Percentiles rank a stretch among this genome's conserved stretches.
phyloP scores from a whole-genome alignment of 2,329 filamentous ascomycete genomes.

The Thelonectria rubi region DNA sequence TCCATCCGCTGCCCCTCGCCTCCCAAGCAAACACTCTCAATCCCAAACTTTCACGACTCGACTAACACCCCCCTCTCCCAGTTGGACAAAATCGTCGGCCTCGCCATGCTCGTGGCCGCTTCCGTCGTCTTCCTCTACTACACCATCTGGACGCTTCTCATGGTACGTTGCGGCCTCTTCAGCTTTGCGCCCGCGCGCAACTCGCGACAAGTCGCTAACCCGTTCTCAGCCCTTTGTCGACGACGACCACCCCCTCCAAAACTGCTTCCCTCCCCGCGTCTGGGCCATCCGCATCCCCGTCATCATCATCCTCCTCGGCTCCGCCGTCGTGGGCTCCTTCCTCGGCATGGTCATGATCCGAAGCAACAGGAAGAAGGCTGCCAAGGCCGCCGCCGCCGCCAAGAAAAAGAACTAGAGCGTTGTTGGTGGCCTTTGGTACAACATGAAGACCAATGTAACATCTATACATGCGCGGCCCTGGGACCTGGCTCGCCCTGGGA shows the following conservation, averaged over 20 bases:
- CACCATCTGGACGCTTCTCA: constrained; percentile 95
- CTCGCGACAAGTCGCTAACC: constrained; percentile 25
- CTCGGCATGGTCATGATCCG: constrained; percentile 97
- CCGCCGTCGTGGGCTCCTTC: constrained; percentile 95
- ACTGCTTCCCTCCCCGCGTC: constrained; percentile 94
- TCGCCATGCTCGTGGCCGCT: constrained; percentile 74
- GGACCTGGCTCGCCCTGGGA: constrained; percentile 22
- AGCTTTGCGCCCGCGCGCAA: constrained; percentile 9
- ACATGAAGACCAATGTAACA: constrained; percentile 29
- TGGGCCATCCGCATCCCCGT: constrained; percentile 99
- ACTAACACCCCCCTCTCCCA: constrained; percentile 50
- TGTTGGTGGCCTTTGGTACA: constrained; percentile 17
- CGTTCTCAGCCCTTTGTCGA: constrained; percentile 91
- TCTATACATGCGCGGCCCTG: constrained; percentile 25
- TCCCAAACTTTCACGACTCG: constrained; percentile 10
- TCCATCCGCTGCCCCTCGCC: constrained; percentile 21
- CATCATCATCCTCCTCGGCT: constrained; percentile 90
- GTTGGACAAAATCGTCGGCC: constrained; percentile 85
- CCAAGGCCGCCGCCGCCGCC: constrained; percentile 82
- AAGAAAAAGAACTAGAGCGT: constrained; percentile 82
- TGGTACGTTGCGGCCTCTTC: constrained; percentile 69
- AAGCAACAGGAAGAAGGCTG: constrained; percentile 97
- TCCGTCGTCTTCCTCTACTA: constrained; percentile 82
- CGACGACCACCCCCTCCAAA: constrained; percentile 89
- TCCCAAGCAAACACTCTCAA: constrained; percentile 37